phyloP scores from a whole-genome alignment of 768 basidiomycete genomes.

The Tricholoma matsutake region DNA sequence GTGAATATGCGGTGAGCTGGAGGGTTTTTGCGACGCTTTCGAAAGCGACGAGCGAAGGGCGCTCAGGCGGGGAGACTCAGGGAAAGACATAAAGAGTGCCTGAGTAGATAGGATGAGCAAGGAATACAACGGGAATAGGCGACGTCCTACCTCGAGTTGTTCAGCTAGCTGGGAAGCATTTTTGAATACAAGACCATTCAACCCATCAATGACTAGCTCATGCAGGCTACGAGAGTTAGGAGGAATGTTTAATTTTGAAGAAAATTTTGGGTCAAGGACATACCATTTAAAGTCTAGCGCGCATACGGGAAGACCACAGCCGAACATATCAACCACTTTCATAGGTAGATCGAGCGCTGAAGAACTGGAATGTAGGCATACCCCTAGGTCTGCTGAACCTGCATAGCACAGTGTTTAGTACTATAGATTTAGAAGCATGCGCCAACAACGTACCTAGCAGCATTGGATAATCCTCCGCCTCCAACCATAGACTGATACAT shows the following conservation, averaged over 20 bases:
- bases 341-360: slow-evolving; percentile 93
- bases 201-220: slow-evolving; percentile 82
- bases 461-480: slow-evolving; percentile 85
- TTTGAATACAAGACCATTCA: slow-evolving; percentile 82
- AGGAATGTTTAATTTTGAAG: neutral
- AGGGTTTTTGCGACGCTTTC: slow-evolving; percentile 24
- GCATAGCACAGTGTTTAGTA: neutral
- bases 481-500: slow-evolving; percentile 84
- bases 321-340: slow-evolving; percentile 99
- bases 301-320: slow-evolving; percentile 91
- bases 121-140: neutral
- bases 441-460: slow-evolving; percentile 58
- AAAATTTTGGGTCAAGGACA: neutral
- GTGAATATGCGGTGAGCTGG: slow-evolving; percentile 19
- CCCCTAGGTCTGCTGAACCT: slow-evolving; percentile 91
- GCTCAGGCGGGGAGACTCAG: slow-evolving; percentile 47
- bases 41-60: slow-evolving; percentile 51
- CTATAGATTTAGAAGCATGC: neutral
- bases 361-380: slow-evolving; percentile 88
- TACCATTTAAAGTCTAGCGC: slow-evolving; percentile 86
- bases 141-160: slow-evolving; percentile 60
- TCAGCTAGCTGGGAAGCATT: slow-evolving; percentile 62
- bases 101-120: slow-evolving; percentile 21
- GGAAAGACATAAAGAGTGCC: slow-evolving; percentile 61
- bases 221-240: slow-evolving; percentile 49